Evolutionary conservation across 2,329 filamentous ascomycete genomes (phyloP), one percentile per base, ranked within the genome.

Genomic region (Monosporascus sp.): DNA sequence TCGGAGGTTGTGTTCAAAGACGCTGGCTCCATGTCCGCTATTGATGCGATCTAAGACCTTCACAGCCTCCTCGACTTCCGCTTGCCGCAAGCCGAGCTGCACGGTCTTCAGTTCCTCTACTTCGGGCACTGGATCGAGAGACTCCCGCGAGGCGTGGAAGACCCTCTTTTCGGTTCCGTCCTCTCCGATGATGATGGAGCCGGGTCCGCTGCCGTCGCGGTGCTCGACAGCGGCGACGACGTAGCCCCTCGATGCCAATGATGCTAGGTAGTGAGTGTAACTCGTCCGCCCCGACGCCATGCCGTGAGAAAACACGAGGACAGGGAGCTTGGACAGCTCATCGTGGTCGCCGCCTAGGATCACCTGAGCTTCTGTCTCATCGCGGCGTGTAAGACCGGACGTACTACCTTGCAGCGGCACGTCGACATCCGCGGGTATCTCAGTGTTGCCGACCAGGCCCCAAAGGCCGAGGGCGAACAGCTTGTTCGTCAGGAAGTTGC

Each of bases 281-380:
- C 79, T 76, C 1, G 75, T 78, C 22, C 77, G 65, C 0, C 73
- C 76, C 43, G 72, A 75, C 24, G 75, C 76, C 63, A 76, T 76
- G 44, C 78, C 78, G 56, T 81, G 78, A 5, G 77, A 79, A 60
- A 81, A 79, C 58, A 80, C 64, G 54, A 80, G 64, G 55, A 80
- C 67, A 8, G 77, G 75, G 27, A 75, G 69, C 43, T 46, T 46
- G 14, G 24, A 17, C 43, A 7, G 14, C 0, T 60, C 60, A 18
- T 57, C 50, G 18, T 52, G 48, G 6, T 63, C 55, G 9, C 54
- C 52, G 5, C 52, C 53, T 43, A 61, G 43, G 11, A 65, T 58
- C 27, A 67, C 60, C 49, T 64, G 60, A 1, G 61, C 53, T 15
- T 55, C 55, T 25, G 54, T 54, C 3, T 56, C 57, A 5, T 57